Evolutionary conservation across 495 filamentous ascomycete species (phyloP), one percentile per base, ranked within the genome.

Genomic region (Xylaria grammica): DNA sequence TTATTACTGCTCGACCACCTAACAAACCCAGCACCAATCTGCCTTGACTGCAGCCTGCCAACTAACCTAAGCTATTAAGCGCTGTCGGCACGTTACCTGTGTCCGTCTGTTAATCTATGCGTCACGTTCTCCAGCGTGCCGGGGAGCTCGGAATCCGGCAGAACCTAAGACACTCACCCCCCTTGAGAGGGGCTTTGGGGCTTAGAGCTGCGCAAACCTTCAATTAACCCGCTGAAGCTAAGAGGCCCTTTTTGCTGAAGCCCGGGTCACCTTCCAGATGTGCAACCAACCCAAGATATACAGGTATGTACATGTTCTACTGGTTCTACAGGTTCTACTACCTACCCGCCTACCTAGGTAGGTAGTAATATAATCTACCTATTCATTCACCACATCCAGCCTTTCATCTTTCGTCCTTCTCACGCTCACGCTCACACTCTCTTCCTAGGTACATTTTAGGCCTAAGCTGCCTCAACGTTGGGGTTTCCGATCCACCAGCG

Each of bases 111-210:
- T 15, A 27, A 20, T 24, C 19, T 19, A 24, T 13, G n/a, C 34
- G 19, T 34, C 50, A 30, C 27, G 30, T 36, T 30, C 36, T 34
- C n/a, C n/a, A n/a, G n/a, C n/a, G 38, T 27, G 29, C 29, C 54
- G 36, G 20, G 6, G 26, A 48, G 27, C 29, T 46, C 56, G 56
- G 56, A 59, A n/a, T 59, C 40, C 42, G 56, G 56, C 55, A 46
- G 55, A 20, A 29, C 15, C n/a, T 7, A 15, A 42, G 40, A 42
- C 49, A 51, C 30, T 34, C 17, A 34, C 20, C 50, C 49, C 49
- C 4, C 27, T 53, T 22, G 30, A 19, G 7, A 4, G 4, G 4
- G 32, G 32, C 32, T 4, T 4, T 11, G 4, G 5, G 32, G 32
- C 32, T 36, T 11, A 11, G 4, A 36, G 32, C 32, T 36, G 32